phyloP scores from a whole-genome alignment of 768 basidiomycete species.

The Tulasnella sp. region DNA sequence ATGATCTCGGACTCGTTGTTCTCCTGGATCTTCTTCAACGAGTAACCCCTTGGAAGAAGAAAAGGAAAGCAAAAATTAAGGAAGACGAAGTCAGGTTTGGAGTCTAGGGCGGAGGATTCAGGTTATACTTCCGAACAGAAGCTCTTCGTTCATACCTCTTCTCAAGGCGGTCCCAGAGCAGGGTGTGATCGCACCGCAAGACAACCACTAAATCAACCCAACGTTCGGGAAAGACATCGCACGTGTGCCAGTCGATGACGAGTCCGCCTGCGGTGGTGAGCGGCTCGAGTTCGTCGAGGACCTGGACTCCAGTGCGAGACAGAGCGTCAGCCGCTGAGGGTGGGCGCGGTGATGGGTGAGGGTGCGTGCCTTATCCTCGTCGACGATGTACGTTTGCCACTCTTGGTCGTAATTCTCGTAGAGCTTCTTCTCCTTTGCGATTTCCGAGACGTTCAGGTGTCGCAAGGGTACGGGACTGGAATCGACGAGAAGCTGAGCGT shows the following conservation, averaged over 20 bases:
- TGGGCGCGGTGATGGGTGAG: background rate
- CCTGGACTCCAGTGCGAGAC: slow-evolving; percentile 30
- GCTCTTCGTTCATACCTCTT: slow-evolving; percentile 46
- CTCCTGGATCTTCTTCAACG: slow-evolving; percentile 90
- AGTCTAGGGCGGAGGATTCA: background rate
- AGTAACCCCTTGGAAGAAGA: slow-evolving; percentile 84
- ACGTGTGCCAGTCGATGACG: slow-evolving; percentile 91
- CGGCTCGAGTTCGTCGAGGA: slow-evolving; percentile 80
- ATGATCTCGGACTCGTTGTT: slow-evolving; percentile 99
- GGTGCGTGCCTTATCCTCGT: slow-evolving; percentile 87
- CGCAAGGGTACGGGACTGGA: slow-evolving; percentile 57
- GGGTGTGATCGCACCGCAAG: slow-evolving; percentile 74
- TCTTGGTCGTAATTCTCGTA: slow-evolving; percentile 84
- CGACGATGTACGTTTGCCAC: slow-evolving; percentile 89
- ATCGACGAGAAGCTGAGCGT: slow-evolving; percentile 69
- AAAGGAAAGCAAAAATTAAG: slow-evolving; percentile 14
- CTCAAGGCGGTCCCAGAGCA: slow-evolving; percentile 84
- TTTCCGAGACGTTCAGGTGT: slow-evolving; percentile 85
- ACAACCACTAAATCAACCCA: slow-evolving; percentile 96
- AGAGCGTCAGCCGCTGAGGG: background rate
- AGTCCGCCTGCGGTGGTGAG: slow-evolving; percentile 57
- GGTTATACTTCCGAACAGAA: background rate
- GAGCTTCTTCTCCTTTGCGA: slow-evolving; percentile 71
- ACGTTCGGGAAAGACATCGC: slow-evolving; percentile 87
- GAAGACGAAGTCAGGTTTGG: background rate